Conservation (phyloP, 352 stramenopile species). For the Globisporangium heterothallicum region DNA sequence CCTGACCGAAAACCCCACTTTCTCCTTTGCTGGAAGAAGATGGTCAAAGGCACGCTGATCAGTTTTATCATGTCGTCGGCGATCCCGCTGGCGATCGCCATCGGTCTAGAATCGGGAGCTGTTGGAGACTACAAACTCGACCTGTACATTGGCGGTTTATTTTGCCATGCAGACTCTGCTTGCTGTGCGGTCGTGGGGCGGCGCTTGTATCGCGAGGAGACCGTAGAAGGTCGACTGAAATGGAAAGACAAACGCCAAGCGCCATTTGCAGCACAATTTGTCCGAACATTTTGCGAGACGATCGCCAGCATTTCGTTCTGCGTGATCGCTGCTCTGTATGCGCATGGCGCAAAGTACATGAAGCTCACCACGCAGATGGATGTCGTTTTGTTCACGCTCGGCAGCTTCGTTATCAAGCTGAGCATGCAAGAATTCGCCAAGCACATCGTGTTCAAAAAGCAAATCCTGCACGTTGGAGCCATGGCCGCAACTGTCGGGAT, state of each 20-base stretch:
- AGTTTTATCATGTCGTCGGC: neutral
- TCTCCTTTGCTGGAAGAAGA: conserved; percentile 6
- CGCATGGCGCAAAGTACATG: neutral
- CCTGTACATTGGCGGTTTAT: neutral
- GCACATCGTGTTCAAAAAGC: neutral
- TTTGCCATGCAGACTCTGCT: neutral
- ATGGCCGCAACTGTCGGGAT: conserved; percentile 22
- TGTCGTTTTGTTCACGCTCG: conserved; percentile 7
- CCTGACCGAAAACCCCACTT: neutral
- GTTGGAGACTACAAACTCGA: neutral
- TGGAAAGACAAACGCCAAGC: neutral
- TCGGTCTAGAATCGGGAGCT: neutral
- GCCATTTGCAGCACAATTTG: neutral
- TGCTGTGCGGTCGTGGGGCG: neutral
- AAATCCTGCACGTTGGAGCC: conserved; percentile 6
- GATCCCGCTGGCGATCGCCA: neutral
- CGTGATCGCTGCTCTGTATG: conserved; percentile 3
- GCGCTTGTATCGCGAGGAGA: neutral
- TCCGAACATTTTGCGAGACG: neutral
- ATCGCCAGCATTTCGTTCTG: neutral
- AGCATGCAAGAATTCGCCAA: conserved; percentile 14
- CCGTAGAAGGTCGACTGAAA: neutral
- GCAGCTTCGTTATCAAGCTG: conserved; percentile 14
- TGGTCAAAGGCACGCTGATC: neutral
- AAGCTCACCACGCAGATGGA: neutral